Conservation (phyloP, 306 rosid genomes). For the Datisca glomerata region DNA sequence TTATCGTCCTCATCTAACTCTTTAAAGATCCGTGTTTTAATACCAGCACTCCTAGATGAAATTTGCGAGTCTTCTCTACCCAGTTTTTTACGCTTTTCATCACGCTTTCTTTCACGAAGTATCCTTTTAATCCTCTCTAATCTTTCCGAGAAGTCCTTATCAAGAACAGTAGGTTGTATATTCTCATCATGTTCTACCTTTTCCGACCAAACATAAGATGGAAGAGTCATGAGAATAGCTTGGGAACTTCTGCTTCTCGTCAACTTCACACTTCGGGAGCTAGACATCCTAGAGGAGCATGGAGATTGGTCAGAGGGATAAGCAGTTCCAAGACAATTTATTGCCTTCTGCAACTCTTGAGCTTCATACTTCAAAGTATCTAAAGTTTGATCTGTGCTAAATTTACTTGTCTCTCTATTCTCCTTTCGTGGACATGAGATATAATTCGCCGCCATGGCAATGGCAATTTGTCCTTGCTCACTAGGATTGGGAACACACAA, state of each 20-base stretch:
- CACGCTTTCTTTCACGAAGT: slow-evolving; percentile 16
- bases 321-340: slow-evolving; percentile 24
- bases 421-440: slow-evolving; percentile 17
- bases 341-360: slow-evolving; percentile 33
- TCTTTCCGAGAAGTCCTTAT: slow-evolving; percentile 16
- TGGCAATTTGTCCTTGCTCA: slow-evolving; percentile 21
- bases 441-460: slow-evolving; percentile 3
- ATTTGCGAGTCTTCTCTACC: slow-evolving; percentile 19
- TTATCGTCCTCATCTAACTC: slow-evolving; percentile 44
- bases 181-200: slow-evolving; percentile 23
- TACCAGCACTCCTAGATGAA: slow-evolving; percentile 5
- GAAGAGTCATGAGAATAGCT: slow-evolving; percentile 21
- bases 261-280: slow-evolving; percentile 14
- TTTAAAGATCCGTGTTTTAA: slow-evolving; percentile 5
- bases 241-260: slow-evolving; percentile 40
- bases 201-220: slow-evolving; percentile 17
- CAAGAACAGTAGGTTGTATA: slow-evolving; percentile 9
- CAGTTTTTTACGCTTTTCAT: slow-evolving; percentile 16
- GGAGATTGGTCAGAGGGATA: slow-evolving; percentile 31
- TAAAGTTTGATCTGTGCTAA: slow-evolving; percentile 16
- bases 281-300: slow-evolving; percentile 11
- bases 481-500: slow-evolving; percentile 14
- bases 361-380: slow-evolving; percentile 22
- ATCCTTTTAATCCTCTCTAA: slow-evolving; percentile 11
- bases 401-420: slow-evolving; percentile 13